Evolutionary conservation across 306 rosid species (phyloP).

Genomic region (Prunus padus): DNA sequence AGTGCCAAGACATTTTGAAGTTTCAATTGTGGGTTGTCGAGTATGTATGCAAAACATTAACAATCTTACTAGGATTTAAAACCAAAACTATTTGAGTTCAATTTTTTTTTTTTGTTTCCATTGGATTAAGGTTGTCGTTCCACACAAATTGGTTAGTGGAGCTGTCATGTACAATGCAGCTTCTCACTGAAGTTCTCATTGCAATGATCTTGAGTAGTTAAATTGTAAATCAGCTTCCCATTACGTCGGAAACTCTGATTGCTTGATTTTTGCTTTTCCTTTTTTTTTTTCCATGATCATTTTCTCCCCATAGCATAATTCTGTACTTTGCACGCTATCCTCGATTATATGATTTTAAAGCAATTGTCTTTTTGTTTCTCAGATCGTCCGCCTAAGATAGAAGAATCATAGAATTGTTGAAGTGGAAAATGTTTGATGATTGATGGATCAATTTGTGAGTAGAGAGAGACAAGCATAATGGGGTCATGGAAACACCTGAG

Average conservation of each 20-base stretch:
- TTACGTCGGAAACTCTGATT: neutral
- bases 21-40: neutral
- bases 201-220: too few relatives aligned
- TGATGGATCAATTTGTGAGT: neutral
- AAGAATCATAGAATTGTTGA: neutral
- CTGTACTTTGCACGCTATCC: neutral
- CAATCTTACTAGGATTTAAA: neutral
- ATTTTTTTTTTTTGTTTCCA: neutral
- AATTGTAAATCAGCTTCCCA: neutral
- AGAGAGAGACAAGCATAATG: neutral
- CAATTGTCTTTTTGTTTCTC: neutral
- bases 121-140: neutral
- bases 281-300: neutral
- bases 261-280: neutral
- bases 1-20: neutral
- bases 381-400: constrained; percentile 24
- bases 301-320: neutral
- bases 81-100: neutral
- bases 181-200: too few relatives aligned
- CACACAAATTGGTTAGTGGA: neutral
- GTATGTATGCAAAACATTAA: neutral
- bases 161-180: neutral
- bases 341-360: neutral
- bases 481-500: neutral
- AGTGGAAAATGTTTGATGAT: neutral